Evolutionary conservation across 2,329 filamentous ascomycete species (phyloP), one percentile per base, ranked within the genome.

Genomic region (Diaporthe citriasiana): DNA sequence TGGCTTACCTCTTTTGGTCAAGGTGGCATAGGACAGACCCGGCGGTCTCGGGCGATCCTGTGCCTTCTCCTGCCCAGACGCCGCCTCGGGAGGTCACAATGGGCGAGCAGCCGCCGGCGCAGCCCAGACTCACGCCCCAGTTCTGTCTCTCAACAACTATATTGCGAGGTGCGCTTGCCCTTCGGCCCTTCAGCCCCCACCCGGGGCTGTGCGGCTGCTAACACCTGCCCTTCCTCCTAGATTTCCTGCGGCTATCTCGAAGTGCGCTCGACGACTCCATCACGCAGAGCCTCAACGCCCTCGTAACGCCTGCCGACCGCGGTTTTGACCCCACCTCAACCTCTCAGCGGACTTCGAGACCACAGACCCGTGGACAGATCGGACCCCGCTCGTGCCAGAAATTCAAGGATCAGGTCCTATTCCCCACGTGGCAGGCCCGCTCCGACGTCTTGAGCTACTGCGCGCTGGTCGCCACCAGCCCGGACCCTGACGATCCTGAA

Each of bases 201-300:
- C 63, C 57, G 35, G n/a, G 2, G 40, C 42, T 45, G 45, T 19
- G 2, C 27, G 45, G 42, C 25, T 72, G 30, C 17, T 69, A 19
- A 71, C 60, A 17, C 66, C 59, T 60, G 74, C 53, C 33, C 71
- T 78, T 69, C 76, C 74, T 66, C 57, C 72, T 80, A 98, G 97
- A 98, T 82, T 99, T 99, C 82, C 89, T 99, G 30, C 93, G 95
- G 51, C 84, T 97, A 77, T 98, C 96, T 13, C 92, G 97, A 76
- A 88, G 91, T 70, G 91, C 93, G 63, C 93, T 98, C 80, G 97
- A 99, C 84, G 97, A 99, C 84, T 95, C 94, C 57, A 98, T 99
- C 80, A 91, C 92, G 0, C 95, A 98, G 80, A 96, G 97, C 79
- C 90, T 99, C 75, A 98, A 98, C 85, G 94, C 95, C 1, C 89